phyloP scores from a whole-genome alignment of 139 green algal species.

The Penium margaritaceum region DNA sequence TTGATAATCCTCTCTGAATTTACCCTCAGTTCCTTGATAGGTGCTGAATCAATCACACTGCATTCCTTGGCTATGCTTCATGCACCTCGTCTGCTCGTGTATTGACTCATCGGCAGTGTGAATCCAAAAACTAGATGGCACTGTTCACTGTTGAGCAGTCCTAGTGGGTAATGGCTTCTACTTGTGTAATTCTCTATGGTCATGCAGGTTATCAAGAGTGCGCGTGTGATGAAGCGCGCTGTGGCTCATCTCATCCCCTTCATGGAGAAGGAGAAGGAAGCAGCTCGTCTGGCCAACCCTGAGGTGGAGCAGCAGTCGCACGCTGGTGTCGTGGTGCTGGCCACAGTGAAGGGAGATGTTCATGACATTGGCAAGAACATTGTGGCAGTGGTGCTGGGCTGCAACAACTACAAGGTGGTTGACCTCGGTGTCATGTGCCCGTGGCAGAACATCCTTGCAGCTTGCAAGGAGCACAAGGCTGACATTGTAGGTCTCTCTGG shows the following conservation, averaged over 20 bases:
- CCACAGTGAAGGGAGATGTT: constrained; percentile 96
- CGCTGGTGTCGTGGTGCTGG: constrained; percentile 87
- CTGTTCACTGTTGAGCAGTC: too few relatives aligned
- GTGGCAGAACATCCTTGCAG: constrained; percentile 88
- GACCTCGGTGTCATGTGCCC: constrained; percentile 94
- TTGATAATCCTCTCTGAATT: too few relatives aligned
- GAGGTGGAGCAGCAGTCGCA: constrained; percentile 38
- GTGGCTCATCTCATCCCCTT: constrained; percentile 93
- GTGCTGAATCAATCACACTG: neutral
- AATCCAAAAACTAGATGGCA: too few relatives aligned
- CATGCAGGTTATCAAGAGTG: constrained; percentile 97
- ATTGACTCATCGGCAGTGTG: neutral
- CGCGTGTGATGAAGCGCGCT: constrained; percentile 96
- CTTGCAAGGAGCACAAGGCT: constrained; percentile 77
- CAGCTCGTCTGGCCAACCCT: constrained; percentile 37
- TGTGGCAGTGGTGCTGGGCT: constrained; percentile 91
- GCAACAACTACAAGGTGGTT: constrained; percentile 99
- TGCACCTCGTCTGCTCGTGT: neutral
- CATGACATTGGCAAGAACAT: constrained; percentile 99
- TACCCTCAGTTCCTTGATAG: too few relatives aligned
- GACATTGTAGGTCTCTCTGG: constrained; percentile 92
- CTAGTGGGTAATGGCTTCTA: neutral
- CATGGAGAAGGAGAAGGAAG: constrained; percentile 95
- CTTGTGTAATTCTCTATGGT: too few relatives aligned
- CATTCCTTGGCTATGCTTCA: neutral